A percentile compares a stretch with the other conserved stretches of the same genome.
These are phyloP conservation scores for Acmispon strigosus DNA, from an alignment of 306 rosid species.

Conservation along the genomic window DNA sequence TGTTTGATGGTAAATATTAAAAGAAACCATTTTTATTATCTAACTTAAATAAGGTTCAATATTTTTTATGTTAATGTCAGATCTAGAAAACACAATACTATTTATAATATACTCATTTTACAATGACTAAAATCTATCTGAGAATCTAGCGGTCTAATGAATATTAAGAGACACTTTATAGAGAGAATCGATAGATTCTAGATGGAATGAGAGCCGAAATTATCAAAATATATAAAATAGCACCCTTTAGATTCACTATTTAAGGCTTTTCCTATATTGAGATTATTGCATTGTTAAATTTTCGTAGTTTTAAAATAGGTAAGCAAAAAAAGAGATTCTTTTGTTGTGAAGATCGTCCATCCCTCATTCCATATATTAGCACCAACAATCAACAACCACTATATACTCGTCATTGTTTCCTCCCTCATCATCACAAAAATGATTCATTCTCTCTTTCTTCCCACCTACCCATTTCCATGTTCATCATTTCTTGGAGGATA, in stretches of 20 bases:
- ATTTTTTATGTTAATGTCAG: too few species aligned
- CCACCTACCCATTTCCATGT: background rate
- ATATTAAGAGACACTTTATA: background rate
- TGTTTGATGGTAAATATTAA: background rate
- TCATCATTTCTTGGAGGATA: constrained; percentile 7
- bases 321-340: background rate
- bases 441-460: constrained; percentile 13
- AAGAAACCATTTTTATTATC: background rate
- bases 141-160: background rate
- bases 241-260: constrained; percentile 1
- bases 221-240: background rate
- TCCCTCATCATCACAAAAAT: constrained; percentile 3
- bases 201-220: background rate
- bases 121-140: background rate
- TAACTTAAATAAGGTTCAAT: too few species aligned
- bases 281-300: background rate
- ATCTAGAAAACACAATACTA: too few species aligned
- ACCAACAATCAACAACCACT: background rate
- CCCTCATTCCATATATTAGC: constrained; percentile 4
- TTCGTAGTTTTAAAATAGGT: background rate
- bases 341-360: constrained; percentile 10
- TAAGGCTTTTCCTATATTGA: background rate
- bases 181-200: background rate
- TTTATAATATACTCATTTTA: background rate
- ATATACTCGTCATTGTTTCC: background rate